Base-by-base conservation (phyloP, 202 grass and related monocot species). In the Miscanthus sacchariflorus region DNA sequence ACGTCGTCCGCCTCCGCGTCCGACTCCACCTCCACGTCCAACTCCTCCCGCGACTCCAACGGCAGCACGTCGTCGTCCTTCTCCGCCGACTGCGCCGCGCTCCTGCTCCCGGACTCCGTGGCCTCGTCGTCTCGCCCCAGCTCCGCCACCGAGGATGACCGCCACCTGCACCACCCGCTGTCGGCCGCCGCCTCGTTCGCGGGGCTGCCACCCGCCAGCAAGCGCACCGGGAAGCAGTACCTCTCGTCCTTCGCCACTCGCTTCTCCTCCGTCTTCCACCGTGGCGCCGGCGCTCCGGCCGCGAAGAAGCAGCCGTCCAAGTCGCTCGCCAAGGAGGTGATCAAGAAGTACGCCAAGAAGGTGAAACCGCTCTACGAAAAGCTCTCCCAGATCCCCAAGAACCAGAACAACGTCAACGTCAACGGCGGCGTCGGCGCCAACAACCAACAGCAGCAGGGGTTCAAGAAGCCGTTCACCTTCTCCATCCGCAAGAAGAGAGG, bases 301-400 rank as follows among this genome's bases (percentile, higher is more conserved):
- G 19, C 50, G 12, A 79, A 84, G 67, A 81, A 78, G 71, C 89
- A 70, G 75, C 89, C 84, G 64, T 85, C 93, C 50, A 98, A 90
- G 74, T 91, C 91, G 36, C 92, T 95, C 42, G 87, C 93, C 24
- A 99, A 95, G 85, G 97, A 99, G 87, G 90, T 96, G 67, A 92
- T 96, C 89, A 99, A 95, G 85, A 99, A 95, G 92, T 99, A 95
- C 68, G 92, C 95, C 61, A 99, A 95, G 86, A 99, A 99, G 65
- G 97, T 99, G 78, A 99, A 95, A 84, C 97, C 97, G 1, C 71
- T 99, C 33, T 99, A 99, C 70, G 94, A 99, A 84, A 99, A 96
- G 81, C 88, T 99, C 72, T 96, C 96, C 7, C 88, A 90, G 69
- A 87, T 94, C 72, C 94, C 93, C 71, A 95, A 93, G 88, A 95